phyloP scores from a whole-genome alignment of 2,329 filamentous ascomycete genomes.

The Colletotrichum filicis region DNA sequence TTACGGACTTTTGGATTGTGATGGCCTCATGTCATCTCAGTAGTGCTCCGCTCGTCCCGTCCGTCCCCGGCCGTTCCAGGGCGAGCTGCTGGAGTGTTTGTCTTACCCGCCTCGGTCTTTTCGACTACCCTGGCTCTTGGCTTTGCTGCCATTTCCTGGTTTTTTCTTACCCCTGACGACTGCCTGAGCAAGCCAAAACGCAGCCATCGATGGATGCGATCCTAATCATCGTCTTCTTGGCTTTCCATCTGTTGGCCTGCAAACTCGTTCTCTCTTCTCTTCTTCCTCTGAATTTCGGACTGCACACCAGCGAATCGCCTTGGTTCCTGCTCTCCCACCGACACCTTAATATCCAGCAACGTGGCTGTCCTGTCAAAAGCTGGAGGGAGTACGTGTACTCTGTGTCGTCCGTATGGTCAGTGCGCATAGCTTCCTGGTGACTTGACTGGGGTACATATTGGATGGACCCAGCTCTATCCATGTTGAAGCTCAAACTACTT shows the following conservation, averaged over 20 bases:
- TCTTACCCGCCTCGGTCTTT: constrained; percentile 25
- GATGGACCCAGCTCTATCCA: constrained; percentile 30
- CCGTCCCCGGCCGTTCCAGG: constrained; percentile 15
- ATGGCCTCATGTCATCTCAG: constrained; percentile 29
- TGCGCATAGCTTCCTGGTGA: constrained; percentile 18
- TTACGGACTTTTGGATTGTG: constrained; percentile 8
- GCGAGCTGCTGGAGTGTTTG: constrained; percentile 16
- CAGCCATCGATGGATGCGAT: background rate
- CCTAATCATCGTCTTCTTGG: background rate
- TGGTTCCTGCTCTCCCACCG: background rate
- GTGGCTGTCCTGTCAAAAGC: constrained; percentile 8
- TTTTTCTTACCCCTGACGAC: background rate
- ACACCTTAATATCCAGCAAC: constrained; percentile 19
- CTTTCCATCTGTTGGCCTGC: background rate
- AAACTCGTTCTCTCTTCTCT: background rate
- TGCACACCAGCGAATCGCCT: background rate
- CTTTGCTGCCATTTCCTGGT: constrained; percentile 16
- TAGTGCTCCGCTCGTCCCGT: constrained; percentile 20
- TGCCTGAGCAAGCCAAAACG: background rate
- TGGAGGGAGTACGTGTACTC: constrained; percentile 18
- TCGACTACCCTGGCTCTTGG: constrained; percentile 19
- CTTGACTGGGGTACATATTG: constrained; percentile 33
- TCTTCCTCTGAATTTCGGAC: background rate
- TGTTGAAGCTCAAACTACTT: constrained; percentile 33
- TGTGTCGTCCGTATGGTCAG: constrained; percentile 17